Percentiles rank a stretch among this genome's conserved stretches.
phyloP scores from a whole-genome alignment of 495 filamentous ascomycete genomes.

The Pseudoneurospora amorphoporcata region DNA sequence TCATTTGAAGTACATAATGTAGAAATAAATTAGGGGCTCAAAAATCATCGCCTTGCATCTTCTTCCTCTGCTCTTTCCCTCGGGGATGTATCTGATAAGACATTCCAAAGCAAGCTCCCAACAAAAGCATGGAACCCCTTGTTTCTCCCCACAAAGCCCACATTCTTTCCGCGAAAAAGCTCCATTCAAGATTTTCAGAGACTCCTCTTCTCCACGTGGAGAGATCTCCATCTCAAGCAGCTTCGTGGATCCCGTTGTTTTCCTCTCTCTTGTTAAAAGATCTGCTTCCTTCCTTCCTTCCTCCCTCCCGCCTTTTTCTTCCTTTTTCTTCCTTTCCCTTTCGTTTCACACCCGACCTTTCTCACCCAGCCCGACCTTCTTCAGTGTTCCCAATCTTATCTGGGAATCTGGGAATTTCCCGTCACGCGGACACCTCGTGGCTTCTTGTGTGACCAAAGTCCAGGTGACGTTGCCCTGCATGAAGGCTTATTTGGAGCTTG shows the following conservation, averaged over 20 bases:
- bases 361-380: not conserved
- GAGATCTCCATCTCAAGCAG: not conserved
- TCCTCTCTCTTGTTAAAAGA: not conserved
- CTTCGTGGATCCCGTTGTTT: not conserved
- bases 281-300: not conserved
- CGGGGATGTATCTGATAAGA: not conserved
- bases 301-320: not conserved
- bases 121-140: not conserved
- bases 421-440: not conserved
- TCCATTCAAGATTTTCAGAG: not conserved
- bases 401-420: not conserved
- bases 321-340: not conserved
- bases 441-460: not conserved
- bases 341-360: not conserved
- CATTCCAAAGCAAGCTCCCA: no score
- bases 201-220: not conserved
- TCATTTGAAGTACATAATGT: not conserved
- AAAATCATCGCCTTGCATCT: not conserved
- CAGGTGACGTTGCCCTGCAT: not conserved
- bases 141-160: not conserved
- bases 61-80: not conserved
- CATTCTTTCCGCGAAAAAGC: not conserved
- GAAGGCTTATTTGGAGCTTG: not conserved
- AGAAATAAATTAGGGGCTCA: not conserved
- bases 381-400: not conserved